Evolutionary conservation across 768 basidiomycete genomes (phyloP).

Genomic region (Lactifluus echinatus): DNA sequence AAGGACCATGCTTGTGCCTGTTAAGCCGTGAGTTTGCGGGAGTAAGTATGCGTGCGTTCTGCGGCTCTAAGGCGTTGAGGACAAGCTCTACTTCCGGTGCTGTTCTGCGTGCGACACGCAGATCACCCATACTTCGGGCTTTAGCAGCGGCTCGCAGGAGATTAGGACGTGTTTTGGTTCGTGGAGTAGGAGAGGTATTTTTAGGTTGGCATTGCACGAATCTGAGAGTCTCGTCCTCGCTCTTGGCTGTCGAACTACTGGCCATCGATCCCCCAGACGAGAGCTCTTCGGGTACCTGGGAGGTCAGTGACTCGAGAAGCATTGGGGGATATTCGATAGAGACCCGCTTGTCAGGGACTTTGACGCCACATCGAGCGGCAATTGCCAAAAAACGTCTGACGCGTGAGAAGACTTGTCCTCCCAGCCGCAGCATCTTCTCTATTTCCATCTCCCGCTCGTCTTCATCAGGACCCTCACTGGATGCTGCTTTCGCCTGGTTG

Average conservation of each 20-base stretch:
- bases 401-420: slow-evolving; percentile 71
- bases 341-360: slow-evolving; percentile 37
- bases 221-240: slow-evolving; percentile 18
- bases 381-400: slow-evolving; percentile 74
- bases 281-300: slow-evolving; percentile 12
- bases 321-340: slow-evolving; percentile 13
- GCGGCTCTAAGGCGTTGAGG: slow-evolving; percentile 13
- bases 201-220: slow-evolving; percentile 7
- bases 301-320: slow-evolving; percentile 16
- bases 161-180: not conserved
- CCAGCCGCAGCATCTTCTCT: slow-evolving; percentile 70
- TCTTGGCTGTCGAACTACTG: slow-evolving; percentile 2
- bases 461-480: slow-evolving; percentile 38
- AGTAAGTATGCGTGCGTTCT: slow-evolving; percentile 3
- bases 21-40: slow-evolving; percentile 17
- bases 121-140: slow-evolving; percentile 47
- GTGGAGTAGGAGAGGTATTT: slow-evolving; percentile 17
- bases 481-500: slow-evolving; percentile 63
- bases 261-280: slow-evolving; percentile 2
- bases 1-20: slow-evolving; percentile 28
- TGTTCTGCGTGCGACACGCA: slow-evolving; percentile 31
- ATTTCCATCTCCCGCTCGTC: slow-evolving; percentile 50
- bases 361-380: slow-evolving; percentile 65
- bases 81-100: slow-evolving; percentile 32
- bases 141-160: slow-evolving; percentile 31